Evolutionary conservation across 108 stramenopile species (phyloP), one percentile per base, ranked within the genome.

Genomic region (Cyclotella choctawhatcheeana): DNA sequence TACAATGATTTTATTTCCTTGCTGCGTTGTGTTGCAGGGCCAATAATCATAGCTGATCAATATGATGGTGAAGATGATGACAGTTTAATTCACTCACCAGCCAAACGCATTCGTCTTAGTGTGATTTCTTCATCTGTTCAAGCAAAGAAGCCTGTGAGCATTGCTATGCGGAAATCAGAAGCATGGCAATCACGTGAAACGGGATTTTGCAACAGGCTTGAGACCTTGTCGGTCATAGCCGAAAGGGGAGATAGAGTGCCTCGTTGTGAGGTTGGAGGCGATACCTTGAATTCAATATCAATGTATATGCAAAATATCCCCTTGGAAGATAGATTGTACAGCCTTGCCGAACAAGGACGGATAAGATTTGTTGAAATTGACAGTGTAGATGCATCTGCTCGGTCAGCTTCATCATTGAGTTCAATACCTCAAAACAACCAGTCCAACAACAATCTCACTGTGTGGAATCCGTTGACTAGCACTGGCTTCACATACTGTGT

Each of bases 1-100:
- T 87, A 92, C 76, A 88, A 72, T 29, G 95, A 96, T 71, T 96
- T 96, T 69, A 86, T 92, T 18, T 88, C 88, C 16, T 70, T 92
- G 24, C 51, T 96, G 25, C 72, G 92, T 18, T 88, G 86, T 29
- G 81, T 89, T 52, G 89, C 87, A 33, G 87, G 90, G 20, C 92
- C 95, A 8, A 63, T 93, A 20, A 81, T 93, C 8, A 63, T 73
- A 16, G 86, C 84, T 16, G 78, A 85, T 22, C 76, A 80, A 51
- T 29, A 64, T 16, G 82, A 89, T 53, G 63, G 22, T 16, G 70
- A 68, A 17, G 65, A 78, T 37, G 37, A 58, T 22, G 59, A 66
- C 43, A 64, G 35, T 26, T 25, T 47, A 10, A 26, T 48, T 21
- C 21, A 40, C 14, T 74, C 76, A 6, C 66, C 82, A 24, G 74